These are phyloP conservation scores for Curvularia hawaiiensis DNA, from an alignment of 2,329 filamentous ascomycete genomes.

Conservation along the genomic window DNA sequence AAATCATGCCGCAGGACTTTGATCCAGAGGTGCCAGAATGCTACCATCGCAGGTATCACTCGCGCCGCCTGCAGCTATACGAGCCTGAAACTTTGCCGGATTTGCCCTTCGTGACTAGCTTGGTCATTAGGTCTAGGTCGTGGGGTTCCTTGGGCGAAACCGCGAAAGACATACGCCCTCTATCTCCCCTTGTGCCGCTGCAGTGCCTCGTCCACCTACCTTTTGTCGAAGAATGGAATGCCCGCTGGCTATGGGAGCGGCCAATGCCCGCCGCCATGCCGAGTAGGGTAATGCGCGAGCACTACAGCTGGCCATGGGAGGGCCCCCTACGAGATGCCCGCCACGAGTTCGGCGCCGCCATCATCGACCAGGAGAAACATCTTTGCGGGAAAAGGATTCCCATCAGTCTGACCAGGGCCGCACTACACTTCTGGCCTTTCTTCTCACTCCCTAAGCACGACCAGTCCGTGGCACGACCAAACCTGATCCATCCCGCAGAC, in stretches of 20 bases:
- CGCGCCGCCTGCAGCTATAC: conserved; percentile 16
- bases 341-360: conserved; percentile 20
- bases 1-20: conserved; percentile 14
- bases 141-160: conserved; percentile 2
- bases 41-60: conserved; percentile 17
- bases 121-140: conserved; percentile 4
- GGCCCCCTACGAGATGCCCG: conserved; percentile 19
- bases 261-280: conserved; percentile 15
- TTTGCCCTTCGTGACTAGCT: conserved; percentile 14
- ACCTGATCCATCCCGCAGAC: conserved; percentile 18
- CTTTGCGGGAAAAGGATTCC: conserved; percentile 16
- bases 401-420: conserved; percentile 12
- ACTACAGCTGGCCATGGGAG: conserved; percentile 19
- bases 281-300: conserved; percentile 17
- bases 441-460: conserved; percentile 11
- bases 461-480: conserved; percentile 15
- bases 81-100: conserved; percentile 16
- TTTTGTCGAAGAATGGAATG: conserved; percentile 15
- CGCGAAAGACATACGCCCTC: conserved; percentile 20
- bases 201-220: conserved; percentile 19
- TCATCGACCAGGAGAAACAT: conserved; percentile 16
- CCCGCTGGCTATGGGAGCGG: conserved; percentile 18
- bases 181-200: conserved; percentile 19
- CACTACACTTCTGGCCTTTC: conserved; percentile 18
- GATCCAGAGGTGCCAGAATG: conserved; percentile 13